Percentiles rank a stretch among this genome's conserved stretches.
Conservation (phyloP, 768 basidiomycete genomes). For the Russula olivacea region DNA sequence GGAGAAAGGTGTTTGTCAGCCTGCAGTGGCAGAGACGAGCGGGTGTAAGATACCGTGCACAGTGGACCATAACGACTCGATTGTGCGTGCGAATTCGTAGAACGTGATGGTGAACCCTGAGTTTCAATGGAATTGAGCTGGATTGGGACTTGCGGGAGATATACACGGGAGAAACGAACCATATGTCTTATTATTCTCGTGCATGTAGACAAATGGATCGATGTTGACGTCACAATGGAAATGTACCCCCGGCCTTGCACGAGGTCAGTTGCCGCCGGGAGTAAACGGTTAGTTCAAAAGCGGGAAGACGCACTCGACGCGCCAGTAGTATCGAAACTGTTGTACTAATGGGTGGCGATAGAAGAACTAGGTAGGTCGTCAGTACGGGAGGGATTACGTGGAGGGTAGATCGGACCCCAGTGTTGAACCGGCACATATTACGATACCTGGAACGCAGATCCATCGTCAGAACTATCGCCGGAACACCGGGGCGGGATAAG, state of each 20-base stretch:
- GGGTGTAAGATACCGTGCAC: conserved; percentile 50
- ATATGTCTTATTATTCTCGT: conserved; percentile 75
- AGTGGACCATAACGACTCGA: conserved; percentile 70
- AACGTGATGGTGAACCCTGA: conserved; percentile 75
- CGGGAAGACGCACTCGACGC: conserved; percentile 60
- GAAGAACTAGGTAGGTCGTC: conserved; percentile 53
- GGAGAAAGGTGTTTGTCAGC: conserved; percentile 21
- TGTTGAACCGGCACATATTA: conserved; percentile 52
- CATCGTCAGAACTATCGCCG: not conserved
- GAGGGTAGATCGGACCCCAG: conserved; percentile 33
- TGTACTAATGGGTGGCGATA: conserved; percentile 73
- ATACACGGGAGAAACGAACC: conserved; percentile 38
- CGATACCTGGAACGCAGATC: conserved; percentile 33
- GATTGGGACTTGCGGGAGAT: not conserved
- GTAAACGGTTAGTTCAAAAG: not conserved
- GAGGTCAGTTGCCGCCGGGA: not conserved
- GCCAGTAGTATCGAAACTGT: conserved; percentile 84
- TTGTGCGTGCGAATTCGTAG: conserved; percentile 73
- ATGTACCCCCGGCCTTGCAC: conserved; percentile 61
- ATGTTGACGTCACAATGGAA: conserved; percentile 71
- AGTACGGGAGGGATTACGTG: not conserved
- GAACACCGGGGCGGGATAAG: not conserved
- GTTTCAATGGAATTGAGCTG: not conserved
- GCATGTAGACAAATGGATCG: conserved; percentile 71
- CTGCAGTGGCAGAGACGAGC: not conserved